A percentile compares a stretch with the other conserved stretches of the same genome.
phyloP scores from a whole-genome alignment of 345 rosid species.

The Populus ilicifolia region DNA sequence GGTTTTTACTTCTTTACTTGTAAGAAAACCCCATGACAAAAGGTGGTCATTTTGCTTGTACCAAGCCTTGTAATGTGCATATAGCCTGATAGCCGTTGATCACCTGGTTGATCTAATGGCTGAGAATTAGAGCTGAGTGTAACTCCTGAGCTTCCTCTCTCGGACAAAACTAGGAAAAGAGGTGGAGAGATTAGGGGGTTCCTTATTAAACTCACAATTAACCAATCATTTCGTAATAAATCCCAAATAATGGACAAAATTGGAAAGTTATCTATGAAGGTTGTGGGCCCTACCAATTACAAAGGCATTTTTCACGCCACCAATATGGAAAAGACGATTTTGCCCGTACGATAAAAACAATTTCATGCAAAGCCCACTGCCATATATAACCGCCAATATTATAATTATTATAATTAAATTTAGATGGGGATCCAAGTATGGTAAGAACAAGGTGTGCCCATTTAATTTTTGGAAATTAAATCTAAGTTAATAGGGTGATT shows the following conservation, averaged over 20 bases:
- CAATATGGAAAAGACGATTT: neutral
- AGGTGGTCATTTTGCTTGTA: conserved; percentile 33
- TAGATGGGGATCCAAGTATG: neutral
- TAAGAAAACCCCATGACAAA: conserved; percentile 21
- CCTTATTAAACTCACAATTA: conserved; percentile 26
- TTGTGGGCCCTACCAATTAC: neutral
- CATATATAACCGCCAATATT: neutral
- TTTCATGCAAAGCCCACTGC: neutral
- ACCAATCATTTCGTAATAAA: conserved; percentile 12
- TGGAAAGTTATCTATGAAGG: conserved; percentile 5
- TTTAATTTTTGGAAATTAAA: conserved; percentile 4
- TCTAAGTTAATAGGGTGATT: conserved; percentile 12
- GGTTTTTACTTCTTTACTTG: conserved; percentile 6
- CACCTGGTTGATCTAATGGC: conserved; percentile 35
- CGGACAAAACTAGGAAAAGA: conserved; percentile 19
- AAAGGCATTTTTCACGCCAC: neutral
- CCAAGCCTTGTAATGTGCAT: conserved; percentile 36
- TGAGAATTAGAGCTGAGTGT: conserved; percentile 25
- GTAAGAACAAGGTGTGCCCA: neutral
- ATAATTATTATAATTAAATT: neutral
- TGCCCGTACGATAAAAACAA: neutral
- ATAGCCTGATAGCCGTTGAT: conserved; percentile 34
- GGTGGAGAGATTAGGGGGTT: conserved; percentile 48
- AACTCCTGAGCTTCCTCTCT: conserved; percentile 60
- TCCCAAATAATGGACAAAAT: neutral